phyloP scores from a whole-genome alignment of 768 basidiomycete species.

The Neoboletus brunneissimus region DNA sequence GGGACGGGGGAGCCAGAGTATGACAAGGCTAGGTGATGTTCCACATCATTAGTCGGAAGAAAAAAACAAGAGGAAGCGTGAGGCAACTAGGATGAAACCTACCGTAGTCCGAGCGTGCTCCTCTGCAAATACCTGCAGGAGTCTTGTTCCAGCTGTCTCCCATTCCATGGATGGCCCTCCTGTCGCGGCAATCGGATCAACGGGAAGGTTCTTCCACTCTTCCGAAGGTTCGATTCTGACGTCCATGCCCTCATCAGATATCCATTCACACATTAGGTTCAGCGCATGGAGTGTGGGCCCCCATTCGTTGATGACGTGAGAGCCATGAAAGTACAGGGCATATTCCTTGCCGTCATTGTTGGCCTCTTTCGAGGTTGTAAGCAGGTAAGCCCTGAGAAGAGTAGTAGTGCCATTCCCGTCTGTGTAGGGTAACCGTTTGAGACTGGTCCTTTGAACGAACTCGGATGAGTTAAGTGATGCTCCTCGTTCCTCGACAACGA shows the following conservation, averaged over 20 bases:
- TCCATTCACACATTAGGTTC: conserved; percentile 10
- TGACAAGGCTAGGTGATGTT: conserved; percentile 2
- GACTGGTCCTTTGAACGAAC: too few species aligned
- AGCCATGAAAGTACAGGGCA: too few species aligned
- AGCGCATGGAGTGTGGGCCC: conserved; percentile 7
- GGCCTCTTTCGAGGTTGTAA: too few species aligned
- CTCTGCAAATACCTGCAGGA: conserved; percentile 13
- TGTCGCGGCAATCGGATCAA: conserved; percentile 23
- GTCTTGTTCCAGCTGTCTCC: conserved; percentile 8
- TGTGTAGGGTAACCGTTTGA: too few species aligned
- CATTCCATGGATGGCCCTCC: conserved; percentile 21
- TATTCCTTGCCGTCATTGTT: too few species aligned
- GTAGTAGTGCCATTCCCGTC: too few species aligned
- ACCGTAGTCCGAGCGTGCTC: conserved; percentile 7
- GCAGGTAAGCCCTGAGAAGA: too few species aligned
- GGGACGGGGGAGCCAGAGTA: conserved; percentile 4
- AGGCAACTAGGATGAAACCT: background rate
- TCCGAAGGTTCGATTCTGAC: conserved; percentile 3
- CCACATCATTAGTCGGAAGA: background rate
- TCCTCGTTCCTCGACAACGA: too few species aligned
- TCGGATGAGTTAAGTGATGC: too few species aligned
- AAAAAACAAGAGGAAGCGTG: too few species aligned
- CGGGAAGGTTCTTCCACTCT: conserved; percentile 27
- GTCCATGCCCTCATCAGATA: too few species aligned
- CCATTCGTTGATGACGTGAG: too few species aligned